These are phyloP conservation scores for Penicillium fimorum DNA, from an alignment of 495 filamentous ascomycete species.

Conservation along the genomic window DNA sequence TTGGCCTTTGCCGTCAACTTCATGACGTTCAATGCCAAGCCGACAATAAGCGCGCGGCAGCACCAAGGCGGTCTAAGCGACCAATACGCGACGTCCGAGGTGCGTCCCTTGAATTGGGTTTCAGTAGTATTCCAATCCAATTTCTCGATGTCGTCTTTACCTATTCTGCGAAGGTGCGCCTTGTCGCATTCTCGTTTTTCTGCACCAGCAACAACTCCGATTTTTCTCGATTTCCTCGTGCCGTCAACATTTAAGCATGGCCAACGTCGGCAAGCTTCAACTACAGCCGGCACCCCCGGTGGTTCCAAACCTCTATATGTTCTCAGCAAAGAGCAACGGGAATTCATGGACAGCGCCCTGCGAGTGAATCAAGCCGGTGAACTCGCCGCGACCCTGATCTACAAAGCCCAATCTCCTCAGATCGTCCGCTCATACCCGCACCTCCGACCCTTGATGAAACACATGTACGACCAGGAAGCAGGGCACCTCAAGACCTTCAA, in stretches of 20 bases:
- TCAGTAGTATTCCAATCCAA: not conserved
- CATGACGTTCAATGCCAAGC: conserved; percentile 32
- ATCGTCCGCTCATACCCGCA: conserved; percentile 76
- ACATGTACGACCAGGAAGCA: conserved; percentile 98
- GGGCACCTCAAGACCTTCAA: conserved; percentile 87
- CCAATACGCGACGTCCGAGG: conserved; percentile 7
- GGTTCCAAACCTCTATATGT: conserved; percentile 53
- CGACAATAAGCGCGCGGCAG: conserved; percentile 25
- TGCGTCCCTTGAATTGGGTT: not conserved
- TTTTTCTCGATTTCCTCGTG: conserved; percentile 46
- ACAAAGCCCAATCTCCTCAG: conserved; percentile 74
- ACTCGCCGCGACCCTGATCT: conserved; percentile 82
- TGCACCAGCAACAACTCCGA: conserved; percentile 17
- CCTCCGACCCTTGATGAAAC: conserved; percentile 83
- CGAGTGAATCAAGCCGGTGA: conserved; percentile 92
- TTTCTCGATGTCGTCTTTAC: conserved; percentile 17
- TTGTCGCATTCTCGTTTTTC: conserved; percentile 19
- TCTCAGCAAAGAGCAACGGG: conserved; percentile 65
- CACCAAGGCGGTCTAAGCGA: conserved; percentile 15
- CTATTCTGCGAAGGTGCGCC: conserved; percentile 22
- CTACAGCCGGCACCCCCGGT: conserved; percentile 22
- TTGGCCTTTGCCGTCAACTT: conserved; percentile 27
- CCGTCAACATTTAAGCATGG: conserved; percentile 29
- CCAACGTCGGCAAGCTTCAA: conserved; percentile 34
- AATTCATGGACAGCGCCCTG: conserved; percentile 77